These are phyloP conservation scores for Coemansia sp. DNA, from an alignment of 192 early-diverging fungal species.

Conservation along the genomic window DNA sequence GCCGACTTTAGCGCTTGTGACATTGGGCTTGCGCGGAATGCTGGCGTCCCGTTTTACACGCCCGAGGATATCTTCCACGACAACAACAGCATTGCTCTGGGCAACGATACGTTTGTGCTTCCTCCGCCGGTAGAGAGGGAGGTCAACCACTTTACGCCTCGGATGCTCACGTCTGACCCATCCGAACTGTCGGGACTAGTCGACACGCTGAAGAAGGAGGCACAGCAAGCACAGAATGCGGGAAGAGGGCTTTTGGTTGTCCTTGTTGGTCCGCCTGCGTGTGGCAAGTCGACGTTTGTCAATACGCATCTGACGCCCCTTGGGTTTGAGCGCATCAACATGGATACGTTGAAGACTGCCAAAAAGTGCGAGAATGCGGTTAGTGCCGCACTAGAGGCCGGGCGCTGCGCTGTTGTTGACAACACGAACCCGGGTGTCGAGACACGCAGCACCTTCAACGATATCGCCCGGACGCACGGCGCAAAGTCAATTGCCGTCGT, in stretches of 20 bases:
- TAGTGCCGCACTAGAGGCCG: constrained; percentile 54
- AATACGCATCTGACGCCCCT: constrained; percentile 60
- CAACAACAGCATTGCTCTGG: constrained; percentile 21
- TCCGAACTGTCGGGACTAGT: constrained; percentile 11
- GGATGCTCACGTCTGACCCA: not conserved
- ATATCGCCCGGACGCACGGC: constrained; percentile 56
- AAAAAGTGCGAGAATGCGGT: constrained; percentile 71
- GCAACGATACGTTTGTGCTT: constrained; percentile 25
- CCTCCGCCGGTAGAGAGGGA: constrained; percentile 11
- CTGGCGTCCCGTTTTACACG: constrained; percentile 71
- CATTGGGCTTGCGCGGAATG: constrained; percentile 80
- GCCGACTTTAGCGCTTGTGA: constrained; percentile 87
- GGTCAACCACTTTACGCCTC: constrained; percentile 18
- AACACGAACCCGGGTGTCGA: constrained; percentile 74
- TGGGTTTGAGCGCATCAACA: constrained; percentile 75
- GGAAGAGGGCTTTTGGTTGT: constrained; percentile 62
- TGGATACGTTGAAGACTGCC: constrained; percentile 77
- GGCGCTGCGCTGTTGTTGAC: constrained; percentile 72
- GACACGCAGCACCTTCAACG: constrained; percentile 66
- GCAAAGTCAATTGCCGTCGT: constrained; percentile 29
- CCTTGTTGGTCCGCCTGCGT: constrained; percentile 80
- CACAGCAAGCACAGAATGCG: constrained; percentile 24
- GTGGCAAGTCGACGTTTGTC: constrained; percentile 81
- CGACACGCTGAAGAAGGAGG: constrained; percentile 23
- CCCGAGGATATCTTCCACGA: constrained; percentile 79